Base-by-base conservation (phyloP, 768 basidiomycete genomes). In the Russula sp. region DNA sequence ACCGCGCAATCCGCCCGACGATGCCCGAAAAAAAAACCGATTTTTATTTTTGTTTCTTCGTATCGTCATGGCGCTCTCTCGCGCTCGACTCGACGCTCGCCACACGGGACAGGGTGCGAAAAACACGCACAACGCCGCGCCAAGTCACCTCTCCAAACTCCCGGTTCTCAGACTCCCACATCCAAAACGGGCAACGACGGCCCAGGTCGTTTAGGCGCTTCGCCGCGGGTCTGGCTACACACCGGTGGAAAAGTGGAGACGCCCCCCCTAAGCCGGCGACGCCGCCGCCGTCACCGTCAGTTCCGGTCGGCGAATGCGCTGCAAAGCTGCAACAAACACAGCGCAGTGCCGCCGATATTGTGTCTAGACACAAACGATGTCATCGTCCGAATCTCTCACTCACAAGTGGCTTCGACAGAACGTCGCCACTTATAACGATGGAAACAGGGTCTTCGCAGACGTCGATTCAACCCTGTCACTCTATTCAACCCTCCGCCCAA, bases 331-430 rank as follows among this genome's bases (percentile, higher is more conserved):
- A n/a, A n/a, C n/a, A n/a, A 29, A 3, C 25, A 3, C 25, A 29
- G 25, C 25, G 25, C 25, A 29, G 25, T 3, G 25, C 25, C 25
- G 25, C 25, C 25, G 25, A 29, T 3, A 29, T 29, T 6, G n/a
- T n/a, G 34, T 32, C 47, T 55, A 36, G 42, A 25, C 46, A 11
- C 46, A 11, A 14, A 25, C 22, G 43, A 63, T 55, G 61, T 48
- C 56, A 43, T 56, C 64, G 46, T 35, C 66, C 20, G 71, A 73
- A 51, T 70, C 74, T 7, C 70, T 75, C 55, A 77, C 75, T 11
- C 78, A 77, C 54, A 73, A 72, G 65, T 93, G 90, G 90, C 79
- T 93, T 62, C 78, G 81, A 32, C 80, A 88, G 65, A 83, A 85
- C 65, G 75, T 81, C 60, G 77, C 75, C 63, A 70, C 81, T 25